Evolutionary conservation across 441 rosid species (phyloP).

Genomic region (Macaranga tanarius): DNA sequence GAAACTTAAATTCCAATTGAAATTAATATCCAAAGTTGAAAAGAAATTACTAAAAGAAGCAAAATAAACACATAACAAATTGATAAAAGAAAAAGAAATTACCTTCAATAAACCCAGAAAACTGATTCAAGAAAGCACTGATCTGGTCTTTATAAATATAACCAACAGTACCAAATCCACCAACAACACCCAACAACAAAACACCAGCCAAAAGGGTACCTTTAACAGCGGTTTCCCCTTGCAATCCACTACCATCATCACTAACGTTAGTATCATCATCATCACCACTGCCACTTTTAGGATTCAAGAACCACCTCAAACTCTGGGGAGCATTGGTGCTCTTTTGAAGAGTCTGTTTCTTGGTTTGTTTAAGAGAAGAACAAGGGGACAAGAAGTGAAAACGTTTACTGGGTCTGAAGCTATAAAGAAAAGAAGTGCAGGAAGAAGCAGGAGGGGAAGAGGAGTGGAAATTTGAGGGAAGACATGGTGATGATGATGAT

Average conservation of each 20-base stretch:
- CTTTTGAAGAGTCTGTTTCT: conserved; percentile 59
- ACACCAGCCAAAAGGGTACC: conserved; percentile 89
- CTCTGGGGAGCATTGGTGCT: conserved; percentile 58
- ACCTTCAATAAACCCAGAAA: conserved; percentile 89
- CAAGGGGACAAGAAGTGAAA: conserved; percentile 74
- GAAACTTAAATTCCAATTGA: background rate
- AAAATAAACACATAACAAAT: background rate
- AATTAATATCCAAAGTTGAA: background rate
- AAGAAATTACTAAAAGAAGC: background rate
- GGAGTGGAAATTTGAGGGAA: conserved; percentile 31
- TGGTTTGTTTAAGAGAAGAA: conserved; percentile 71
- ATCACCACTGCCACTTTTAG: conserved; percentile 42
- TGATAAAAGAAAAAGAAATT: background rate
- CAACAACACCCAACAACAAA: conserved; percentile 76
- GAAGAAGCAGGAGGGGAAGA: conserved; percentile 25
- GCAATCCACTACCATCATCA: conserved; percentile 35
- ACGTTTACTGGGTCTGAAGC: conserved; percentile 62
- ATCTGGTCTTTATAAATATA: conserved; percentile 81
- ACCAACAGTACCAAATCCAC: conserved; percentile 75
- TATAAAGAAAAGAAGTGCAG: conserved; percentile 37
- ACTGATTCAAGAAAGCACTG: conserved; percentile 68
- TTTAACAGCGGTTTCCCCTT: conserved; percentile 64
- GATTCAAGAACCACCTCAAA: conserved; percentile 64
- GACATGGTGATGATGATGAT: conserved; percentile 25
- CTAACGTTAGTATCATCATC: conserved; percentile 32